These are phyloP conservation scores for Triadica sebifera DNA, from an alignment of 345 rosid genomes.

Conservation along the genomic window DNA sequence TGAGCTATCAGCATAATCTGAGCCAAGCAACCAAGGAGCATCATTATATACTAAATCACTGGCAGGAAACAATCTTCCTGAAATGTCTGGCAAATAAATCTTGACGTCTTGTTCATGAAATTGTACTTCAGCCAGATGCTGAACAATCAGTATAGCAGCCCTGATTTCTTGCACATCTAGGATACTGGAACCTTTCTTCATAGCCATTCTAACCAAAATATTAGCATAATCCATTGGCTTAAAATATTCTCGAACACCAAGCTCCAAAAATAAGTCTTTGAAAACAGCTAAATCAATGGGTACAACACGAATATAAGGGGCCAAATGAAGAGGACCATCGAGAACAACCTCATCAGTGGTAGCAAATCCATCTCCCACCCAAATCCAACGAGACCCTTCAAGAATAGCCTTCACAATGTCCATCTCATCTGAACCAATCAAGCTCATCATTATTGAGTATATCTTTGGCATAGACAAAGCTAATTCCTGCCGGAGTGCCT, in stretches of 20 bases:
- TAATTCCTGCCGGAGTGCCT: conserved; percentile 75
- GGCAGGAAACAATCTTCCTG: conserved; percentile 73
- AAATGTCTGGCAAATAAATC: conserved; percentile 80
- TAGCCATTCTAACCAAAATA: conserved; percentile 75
- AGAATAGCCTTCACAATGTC: conserved; percentile 93
- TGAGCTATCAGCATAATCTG: conserved; percentile 54
- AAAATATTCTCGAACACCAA: conserved; percentile 76
- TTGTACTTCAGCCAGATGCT: conserved; percentile 82
- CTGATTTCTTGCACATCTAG: conserved; percentile 74
- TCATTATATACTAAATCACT: conserved; percentile 85
- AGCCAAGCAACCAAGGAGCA: conserved; percentile 94
- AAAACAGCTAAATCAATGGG: conserved; percentile 91
- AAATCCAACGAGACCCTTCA: conserved; percentile 98
- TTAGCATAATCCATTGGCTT: conserved; percentile 79
- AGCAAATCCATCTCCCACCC: conserved; percentile 99
- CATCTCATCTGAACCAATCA: conserved; percentile 88
- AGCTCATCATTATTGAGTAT: conserved; percentile 66
- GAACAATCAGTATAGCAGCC: conserved; percentile 77
- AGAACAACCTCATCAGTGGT: conserved; percentile 86
- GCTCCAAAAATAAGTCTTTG: conserved; percentile 75
- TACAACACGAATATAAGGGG: conserved; percentile 87
- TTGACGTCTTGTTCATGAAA: conserved; percentile 51
- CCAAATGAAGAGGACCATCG: conserved; percentile 90
- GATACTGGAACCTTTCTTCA: conserved; percentile 65
- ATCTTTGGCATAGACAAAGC: conserved; percentile 89